Base-by-base conservation (phyloP, 2,329 filamentous ascomycete genomes). In the Fusarium pseudocircinatum region DNA sequence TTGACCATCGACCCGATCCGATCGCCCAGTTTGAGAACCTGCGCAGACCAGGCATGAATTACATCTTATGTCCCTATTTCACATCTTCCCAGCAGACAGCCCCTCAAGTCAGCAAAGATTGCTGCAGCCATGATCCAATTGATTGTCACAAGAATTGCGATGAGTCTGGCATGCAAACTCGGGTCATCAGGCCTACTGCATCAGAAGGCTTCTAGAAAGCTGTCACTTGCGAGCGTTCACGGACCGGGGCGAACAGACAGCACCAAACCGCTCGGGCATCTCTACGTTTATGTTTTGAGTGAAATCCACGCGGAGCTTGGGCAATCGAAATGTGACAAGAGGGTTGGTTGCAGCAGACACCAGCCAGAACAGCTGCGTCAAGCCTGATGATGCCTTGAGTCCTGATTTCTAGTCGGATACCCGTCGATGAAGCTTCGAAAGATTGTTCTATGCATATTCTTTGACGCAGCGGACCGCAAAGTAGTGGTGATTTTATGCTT, bases 141-240 rank as follows among this genome's bases (percentile, higher is more conserved):
- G 28, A 36, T 37, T 56, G 34, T 43, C 46, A 56, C 57, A 65
- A 68, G 63, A 59, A 73, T 56, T 34, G 44, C 46, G 39, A 46
- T 64, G 59, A 54, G 65, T 50, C 60, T 57, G 34, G 58, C 49
- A 74, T 54, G 63, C 71, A 73, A 76, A 72, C 70, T 47, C 60
- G 52, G 67, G 42, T 61, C 57, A 53, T 61, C 61, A 60, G 66
- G 63, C 70, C 54, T 60, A 39, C 60, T 69, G 74, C 71, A 71
- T 54, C 66, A 70, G 54, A 70, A 67, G 53, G 57, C 47, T 78
- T 78, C 78, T 79, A 69, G 78, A 76, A 77, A 65, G 58, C 46
- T 61, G 54, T 63, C 60, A 49, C 59, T 57, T 47, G 57, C 46
- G 61, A 72, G 62, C 46, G 61, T 69, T 73, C 52, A 67, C 70